Evolutionary conservation across 495 filamentous ascomycete genomes (phyloP), one percentile per base, ranked within the genome.

Genomic region (Aspergillus leporis): DNA sequence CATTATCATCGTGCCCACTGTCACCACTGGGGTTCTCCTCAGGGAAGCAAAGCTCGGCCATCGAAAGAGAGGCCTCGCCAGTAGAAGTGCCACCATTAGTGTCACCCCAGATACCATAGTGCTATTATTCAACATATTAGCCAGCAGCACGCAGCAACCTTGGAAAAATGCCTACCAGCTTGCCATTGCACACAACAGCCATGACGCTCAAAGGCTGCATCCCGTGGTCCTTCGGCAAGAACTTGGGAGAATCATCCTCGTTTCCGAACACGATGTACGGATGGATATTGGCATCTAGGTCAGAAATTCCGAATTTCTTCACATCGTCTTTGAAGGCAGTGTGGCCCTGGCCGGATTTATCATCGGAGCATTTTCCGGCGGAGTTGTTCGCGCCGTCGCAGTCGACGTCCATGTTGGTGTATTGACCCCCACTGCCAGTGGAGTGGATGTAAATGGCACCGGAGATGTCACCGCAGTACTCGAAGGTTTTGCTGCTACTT

Each of bases 41-140:
- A 0, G 66, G 79, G 63, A 77, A 88, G 68, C 85, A 88, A n/a
- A 81, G 71, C 21, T 80, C 78, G 0, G 82, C 86, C 5, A 87
- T 63, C 1, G 83, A 74, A 31, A 88, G 74, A 22, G 80, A 80
- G 0, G 82, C 80, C 58, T 89, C 84, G 16, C 85, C 83, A 0
- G 83, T 81, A 0, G 78, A 62, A 28, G 61, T 70, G 23, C 68
- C 79, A 30, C 82, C 86, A 59, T 88, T 90, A 5, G 73, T 78
- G 64, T 90, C 86, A 16, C 84, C 87, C 87, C 84, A 88, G 53
- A 90, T 69, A n/a, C 83, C 85, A 61, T 87, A 89, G 43, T 85
- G 69, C 76, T 85, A 48, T 21, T 46, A 48, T 38, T 47, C 32
- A 51, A 30, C 19, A 5, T 14, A 18, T 25, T 32, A 31, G 13